A percentile compares a stretch with the other conserved stretches of the same genome.
These are phyloP conservation scores for Pinus taeda DNA, from an alignment of 75 land plant genomes.

Conservation along the genomic window DNA sequence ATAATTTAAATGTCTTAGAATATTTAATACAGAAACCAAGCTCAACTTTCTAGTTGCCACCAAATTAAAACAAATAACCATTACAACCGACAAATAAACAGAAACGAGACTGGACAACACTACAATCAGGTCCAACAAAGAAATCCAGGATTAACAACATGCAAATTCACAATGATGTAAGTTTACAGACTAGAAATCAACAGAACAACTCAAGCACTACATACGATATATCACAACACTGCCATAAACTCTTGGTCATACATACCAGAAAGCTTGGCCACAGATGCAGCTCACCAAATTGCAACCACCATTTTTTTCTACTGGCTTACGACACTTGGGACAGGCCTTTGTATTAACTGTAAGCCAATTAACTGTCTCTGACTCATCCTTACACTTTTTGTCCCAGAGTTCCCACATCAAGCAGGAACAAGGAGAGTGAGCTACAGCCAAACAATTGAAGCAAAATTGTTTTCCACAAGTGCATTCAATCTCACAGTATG, in stretches of 20 bases:
- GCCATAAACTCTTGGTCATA: neutral
- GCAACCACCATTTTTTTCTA: slow-evolving; percentile 93
- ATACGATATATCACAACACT: neutral
- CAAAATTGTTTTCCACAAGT: slow-evolving; percentile 81
- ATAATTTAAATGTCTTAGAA: too few relatives aligned
- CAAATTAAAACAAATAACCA: too few relatives aligned
- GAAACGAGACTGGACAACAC: too few relatives aligned
- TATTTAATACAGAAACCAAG: too few relatives aligned
- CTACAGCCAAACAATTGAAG: slow-evolving; percentile 69
- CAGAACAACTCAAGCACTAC: neutral
- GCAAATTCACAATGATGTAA: neutral
- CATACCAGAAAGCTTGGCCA: slow-evolving; percentile 85
- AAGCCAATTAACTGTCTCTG: slow-evolving; percentile 86
- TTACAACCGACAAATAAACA: too few relatives aligned
- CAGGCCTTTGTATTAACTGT: slow-evolving; percentile 80
- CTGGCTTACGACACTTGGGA: slow-evolving; percentile 86
- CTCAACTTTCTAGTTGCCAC: too few relatives aligned
- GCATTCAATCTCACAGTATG: slow-evolving; percentile 80
- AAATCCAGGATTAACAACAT: neutral
- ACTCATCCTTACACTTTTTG: slow-evolving; percentile 85
- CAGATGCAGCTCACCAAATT: slow-evolving; percentile 79
- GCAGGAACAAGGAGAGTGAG: slow-evolving; percentile 94
- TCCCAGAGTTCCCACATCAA: slow-evolving; percentile 86
- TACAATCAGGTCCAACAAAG: too few relatives aligned
- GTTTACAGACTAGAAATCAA: neutral